Evolutionary conservation across 2,329 filamentous ascomycete species (phyloP), one percentile per base, ranked within the genome.

Genomic region (Fusarium phyllophilum): DNA sequence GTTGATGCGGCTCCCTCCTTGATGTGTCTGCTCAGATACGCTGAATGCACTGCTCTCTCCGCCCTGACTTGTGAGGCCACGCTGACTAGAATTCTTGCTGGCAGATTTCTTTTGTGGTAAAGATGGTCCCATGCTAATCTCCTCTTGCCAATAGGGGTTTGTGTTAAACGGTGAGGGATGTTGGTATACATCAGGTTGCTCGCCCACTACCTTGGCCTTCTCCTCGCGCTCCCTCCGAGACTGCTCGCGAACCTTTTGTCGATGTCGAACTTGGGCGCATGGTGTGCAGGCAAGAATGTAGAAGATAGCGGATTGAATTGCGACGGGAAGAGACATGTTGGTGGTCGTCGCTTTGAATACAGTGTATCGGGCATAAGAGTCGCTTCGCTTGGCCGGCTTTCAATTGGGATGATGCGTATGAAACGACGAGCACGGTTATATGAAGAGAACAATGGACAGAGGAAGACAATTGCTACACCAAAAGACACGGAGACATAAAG

Each of bases 91-190:
- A 78, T 85, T 90, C 83, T 87, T 90, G 83, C 82, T 89, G 74
- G 79, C 84, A 66, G 88, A 83, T 81, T 91, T 88, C 78, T 91
- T 91, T 38, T 59, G 56, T 20, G 91, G 91, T 41, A 93, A 88
- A 7, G 89, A 90, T 5, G 95, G 95, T 0, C 95, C 95, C 83
- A 95, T 88, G 71, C 86, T 87, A 74, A 98, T 97, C 82, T 98
- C 95, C 79, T 96, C 93, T 38, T 89, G 86, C 95, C 95, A 98
- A 83, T 94, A 94, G 18, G 92, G 92, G 78, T 98, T 98, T 34
- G 94, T 97, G 78, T 91, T 92, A 77, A 94, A 96, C 2, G 94
- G 93, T 49, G 91, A 90, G 4, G 93, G 95, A 78, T 98, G 95
- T 57, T 90, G 88, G 81, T 97, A 96, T 17, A 90, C 82, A 45